Base-by-base conservation (phyloP, 495 filamentous ascomycete species). In the Saxispiralis lemnorum region DNA sequence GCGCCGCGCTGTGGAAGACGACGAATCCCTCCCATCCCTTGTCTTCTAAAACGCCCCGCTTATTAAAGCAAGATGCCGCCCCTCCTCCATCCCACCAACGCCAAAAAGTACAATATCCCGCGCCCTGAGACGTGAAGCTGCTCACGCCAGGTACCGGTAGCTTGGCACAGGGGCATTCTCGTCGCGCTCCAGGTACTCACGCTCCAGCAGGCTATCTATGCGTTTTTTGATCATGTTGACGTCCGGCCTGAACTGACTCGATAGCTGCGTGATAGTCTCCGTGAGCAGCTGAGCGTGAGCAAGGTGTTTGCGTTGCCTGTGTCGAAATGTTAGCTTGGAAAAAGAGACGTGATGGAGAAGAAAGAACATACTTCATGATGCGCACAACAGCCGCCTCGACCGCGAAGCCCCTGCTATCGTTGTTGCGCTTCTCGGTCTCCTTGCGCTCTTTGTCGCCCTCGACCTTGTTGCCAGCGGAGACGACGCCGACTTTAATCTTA, bases 121-220 rank as follows among this genome's bases (percentile, higher is more conserved):
- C 28, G 20, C 9, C 18, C 30, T 2, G 16, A 14, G 14, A 41
- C 20, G 5, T 14, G 32, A 13, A n/a, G 12, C 12, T 3, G 7
- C 17, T 54, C 53, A 81, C 19, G 76, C 87, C 43, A 94, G 58
- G 57, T 94, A 94, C 30, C 71, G 68, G 54, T 93, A 93, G 1
- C 76, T 73, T 1, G 83, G 69, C 5, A 69, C 63, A 11, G 78
- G 72, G 2, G 62, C 65, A 24, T 76, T 73, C 15, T 85, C 80
- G 0, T 88, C 65, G 19, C 89, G 75, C 60, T 93, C 88, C n/a
- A 99, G 63, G 54, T 95, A 99, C 56, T 99, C 89, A 36, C 86
- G 71, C 48, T 81, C 78, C 41, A 99, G 89, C 49, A 99, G 61
- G 52, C 79, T 81, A 58, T 99, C 89, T 45, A 99, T 83, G n/a